Base-by-base conservation (phyloP, 2,329 filamentous ascomycete genomes). In the Endoconidiophora polonica region DNA sequence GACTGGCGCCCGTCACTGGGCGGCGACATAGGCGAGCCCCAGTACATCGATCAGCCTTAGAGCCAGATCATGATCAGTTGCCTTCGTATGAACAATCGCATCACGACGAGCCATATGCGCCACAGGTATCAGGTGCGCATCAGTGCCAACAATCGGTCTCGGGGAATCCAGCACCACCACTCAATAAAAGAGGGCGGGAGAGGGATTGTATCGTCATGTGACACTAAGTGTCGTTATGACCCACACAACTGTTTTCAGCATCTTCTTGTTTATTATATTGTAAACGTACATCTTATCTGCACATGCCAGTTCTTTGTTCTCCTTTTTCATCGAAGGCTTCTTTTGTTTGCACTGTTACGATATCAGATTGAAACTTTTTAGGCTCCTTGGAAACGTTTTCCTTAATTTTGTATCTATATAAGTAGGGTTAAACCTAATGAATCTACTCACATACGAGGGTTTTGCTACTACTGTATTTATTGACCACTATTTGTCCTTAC, bases 171-270 rank as follows among this genome's bases (percentile, higher is more conserved):
- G 39, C 39, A 14, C 16, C 39, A n/a, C 16, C 20, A 9, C 39
- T 41, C 6, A 33, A 33, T 33, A 33, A 33, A 33, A 33, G 12
- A 12, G 29, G 29, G 48, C 18, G 42, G 39, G 42, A 44, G 12
- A 22, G 43, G 18, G 41, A 49, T 29, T 46, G 47, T 46, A 26
- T 53, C 12, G 29, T 46, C n/a, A 51, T 51, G 49, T 51, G 29
- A 10, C 5, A 33, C 7, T 33, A 33, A 12, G 12, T 33, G 6
- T 33, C 12, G 29, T 33, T 5, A 33, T 12, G 29, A 38, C 12
- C 29, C 29, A 33, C 29, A 33, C 7, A 33, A 18, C 12, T 33
- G 7, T 33, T 33, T 12, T 33, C 29, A 9, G 29, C 29, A 3
- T 26, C 5, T 24, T 44, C 24, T 44, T 44, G 18, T 44, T 26